Conservation (phyloP, 1,284 basidiomycete genomes). For the Earliella scabrosa region DNA sequence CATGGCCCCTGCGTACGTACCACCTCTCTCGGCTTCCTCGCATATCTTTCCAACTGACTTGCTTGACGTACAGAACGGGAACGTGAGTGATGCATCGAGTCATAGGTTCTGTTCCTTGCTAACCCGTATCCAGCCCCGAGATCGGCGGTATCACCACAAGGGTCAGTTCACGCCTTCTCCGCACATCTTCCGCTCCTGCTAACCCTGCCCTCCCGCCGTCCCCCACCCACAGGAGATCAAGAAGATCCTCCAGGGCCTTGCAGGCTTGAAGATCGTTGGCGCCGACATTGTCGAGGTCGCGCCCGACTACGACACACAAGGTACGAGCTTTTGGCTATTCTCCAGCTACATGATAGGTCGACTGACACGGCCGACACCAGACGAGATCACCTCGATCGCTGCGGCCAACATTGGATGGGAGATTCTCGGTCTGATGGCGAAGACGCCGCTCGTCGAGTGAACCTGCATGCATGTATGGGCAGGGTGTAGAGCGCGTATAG, state of each 20-base stretch:
- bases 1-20: constrained; percentile 39
- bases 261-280: constrained; percentile 44
- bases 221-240: constrained; percentile 20
- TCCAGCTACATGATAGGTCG: not conserved
- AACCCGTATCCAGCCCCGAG: constrained; percentile 31
- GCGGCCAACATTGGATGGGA: constrained; percentile 40
- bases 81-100: constrained; percentile 28
- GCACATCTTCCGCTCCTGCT: not conserved
- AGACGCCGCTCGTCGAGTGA: constrained; percentile 30
- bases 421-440: constrained; percentile 38
- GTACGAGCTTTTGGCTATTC: constrained; percentile 20
- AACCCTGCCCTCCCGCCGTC: not conserved
- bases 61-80: constrained; percentile 31
- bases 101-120: not conserved
- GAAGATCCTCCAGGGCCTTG: constrained; percentile 42
- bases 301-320: constrained; percentile 37
- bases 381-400: constrained; percentile 40
- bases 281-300: constrained; percentile 46
- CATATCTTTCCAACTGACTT: too few species aligned
- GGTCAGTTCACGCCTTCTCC: constrained; percentile 20
- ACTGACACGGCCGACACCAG: constrained; percentile 17
- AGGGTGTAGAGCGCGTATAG: too few species aligned
- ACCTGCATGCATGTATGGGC: too few species aligned
- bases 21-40: too few species aligned
- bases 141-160: constrained; percentile 45